Percentiles rank a stretch among this genome's conserved stretches.
phyloP scores from a whole-genome alignment of 2,329 filamentous ascomycete genomes.

The Colletotrichum agaves region DNA sequence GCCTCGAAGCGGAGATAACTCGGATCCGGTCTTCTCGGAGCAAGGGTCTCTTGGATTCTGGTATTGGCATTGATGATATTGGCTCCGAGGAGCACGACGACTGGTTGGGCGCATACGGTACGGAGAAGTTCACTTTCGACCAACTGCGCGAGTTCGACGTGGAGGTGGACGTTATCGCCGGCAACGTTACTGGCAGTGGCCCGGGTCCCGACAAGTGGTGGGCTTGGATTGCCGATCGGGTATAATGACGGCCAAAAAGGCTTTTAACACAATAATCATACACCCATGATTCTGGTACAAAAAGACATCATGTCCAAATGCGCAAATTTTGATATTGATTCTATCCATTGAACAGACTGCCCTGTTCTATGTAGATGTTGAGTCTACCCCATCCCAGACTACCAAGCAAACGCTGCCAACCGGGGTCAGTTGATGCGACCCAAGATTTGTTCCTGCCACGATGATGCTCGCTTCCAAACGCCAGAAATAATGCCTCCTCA shows the following conservation, averaged over 20 bases:
- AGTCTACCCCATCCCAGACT: slow-evolving; percentile 49
- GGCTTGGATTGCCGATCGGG: slow-evolving; percentile 83
- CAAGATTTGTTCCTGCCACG: slow-evolving; percentile 31
- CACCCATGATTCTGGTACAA: background rate
- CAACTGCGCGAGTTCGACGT: slow-evolving; percentile 88
- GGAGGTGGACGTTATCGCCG: slow-evolving; percentile 79
- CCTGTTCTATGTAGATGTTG: slow-evolving; percentile 50
- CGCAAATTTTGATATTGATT: slow-evolving; percentile 13
- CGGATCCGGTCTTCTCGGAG: slow-evolving; percentile 80
- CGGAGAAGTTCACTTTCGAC: slow-evolving; percentile 80
- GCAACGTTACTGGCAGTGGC: slow-evolving; percentile 73
- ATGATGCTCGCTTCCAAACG: slow-evolving; percentile 36
- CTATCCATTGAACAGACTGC: slow-evolving; percentile 25
- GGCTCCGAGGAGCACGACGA: slow-evolving; percentile 79
- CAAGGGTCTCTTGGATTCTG: slow-evolving; percentile 85
- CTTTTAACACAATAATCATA: slow-evolving; percentile 34
- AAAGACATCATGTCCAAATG: background rate
- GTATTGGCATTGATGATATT: slow-evolving; percentile 72
- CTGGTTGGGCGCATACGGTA: slow-evolving; percentile 85
- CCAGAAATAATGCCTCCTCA: slow-evolving; percentile 19
- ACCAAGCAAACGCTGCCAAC: slow-evolving; percentile 25
- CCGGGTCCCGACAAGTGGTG: slow-evolving; percentile 87
- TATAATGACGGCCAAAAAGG: slow-evolving; percentile 10
- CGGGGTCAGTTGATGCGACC: slow-evolving; percentile 38
- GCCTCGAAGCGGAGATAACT: slow-evolving; percentile 83